Evolutionary conservation across 768 basidiomycete genomes (phyloP).

Genomic region (Leccinum pellstonianum): DNA sequence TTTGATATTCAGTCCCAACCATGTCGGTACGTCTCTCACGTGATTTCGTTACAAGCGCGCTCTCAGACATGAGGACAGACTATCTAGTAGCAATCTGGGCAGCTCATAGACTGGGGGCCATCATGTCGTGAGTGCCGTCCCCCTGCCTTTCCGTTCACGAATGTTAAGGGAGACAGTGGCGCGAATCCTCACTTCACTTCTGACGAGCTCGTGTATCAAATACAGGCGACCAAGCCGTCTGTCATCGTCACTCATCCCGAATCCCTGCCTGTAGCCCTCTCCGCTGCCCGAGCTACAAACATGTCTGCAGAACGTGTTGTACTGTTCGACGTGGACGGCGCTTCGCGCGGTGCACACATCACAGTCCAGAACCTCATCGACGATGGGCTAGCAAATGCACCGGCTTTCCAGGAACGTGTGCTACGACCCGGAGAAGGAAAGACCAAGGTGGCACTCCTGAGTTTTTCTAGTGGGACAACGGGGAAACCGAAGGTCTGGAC

Average conservation of each 20-base stretch:
- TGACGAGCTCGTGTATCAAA: slow-evolving; percentile 59
- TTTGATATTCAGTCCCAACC: slow-evolving; percentile 64
- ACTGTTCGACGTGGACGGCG: slow-evolving; percentile 34
- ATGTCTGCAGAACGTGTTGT: slow-evolving; percentile 46
- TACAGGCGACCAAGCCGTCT: slow-evolving; percentile 45
- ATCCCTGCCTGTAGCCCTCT: slow-evolving; percentile 41
- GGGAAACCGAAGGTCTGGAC: slow-evolving; percentile 64
- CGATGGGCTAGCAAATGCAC: slow-evolving; percentile 42
- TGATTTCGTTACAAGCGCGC: background rate
- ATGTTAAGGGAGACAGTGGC: slow-evolving; percentile 38
- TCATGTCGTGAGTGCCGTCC: slow-evolving; percentile 48
- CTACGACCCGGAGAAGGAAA: slow-evolving; percentile 60
- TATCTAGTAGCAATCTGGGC: slow-evolving; percentile 58
- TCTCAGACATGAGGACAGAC: slow-evolving; percentile 34
- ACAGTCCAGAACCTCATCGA: slow-evolving; percentile 49
- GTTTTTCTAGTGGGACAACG: slow-evolving; percentile 76
- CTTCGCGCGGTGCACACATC: slow-evolving; percentile 14
- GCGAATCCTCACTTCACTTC: slow-evolving; percentile 60
- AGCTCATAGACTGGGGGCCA: slow-evolving; percentile 52
- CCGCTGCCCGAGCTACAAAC: slow-evolving; percentile 43
- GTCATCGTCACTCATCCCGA: slow-evolving; percentile 50
- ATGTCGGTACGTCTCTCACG: slow-evolving; percentile 46
- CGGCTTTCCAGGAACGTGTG: slow-evolving; percentile 47
- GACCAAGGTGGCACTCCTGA: slow-evolving; percentile 67
- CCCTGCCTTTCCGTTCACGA: background rate